These are phyloP conservation scores for Phialophora expanda DNA, from an alignment of 2,329 filamentous ascomycete species.

Conservation along the genomic window DNA sequence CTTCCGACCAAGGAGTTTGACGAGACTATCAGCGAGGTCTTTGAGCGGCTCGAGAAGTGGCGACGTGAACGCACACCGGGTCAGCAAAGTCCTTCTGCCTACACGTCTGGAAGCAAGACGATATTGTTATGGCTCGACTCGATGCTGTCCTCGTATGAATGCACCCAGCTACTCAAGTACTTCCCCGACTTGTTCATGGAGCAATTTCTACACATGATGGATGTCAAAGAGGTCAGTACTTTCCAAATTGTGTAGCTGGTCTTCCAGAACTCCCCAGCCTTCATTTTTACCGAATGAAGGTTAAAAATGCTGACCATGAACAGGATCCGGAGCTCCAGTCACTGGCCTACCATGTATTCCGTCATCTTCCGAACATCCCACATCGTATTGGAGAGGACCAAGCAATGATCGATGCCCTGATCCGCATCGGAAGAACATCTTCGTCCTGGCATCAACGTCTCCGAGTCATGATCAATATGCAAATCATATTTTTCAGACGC, in stretches of 20 bases:
- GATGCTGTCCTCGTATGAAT: conserved; percentile 88
- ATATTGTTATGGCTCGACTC: conserved; percentile 93
- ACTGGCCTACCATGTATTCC: conserved; percentile 94
- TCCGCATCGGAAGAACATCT: conserved; percentile 83
- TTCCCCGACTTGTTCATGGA: conserved; percentile 90
- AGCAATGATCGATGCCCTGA: conserved; percentile 81
- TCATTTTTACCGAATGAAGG: background rate
- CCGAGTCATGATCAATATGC: conserved; percentile 95
- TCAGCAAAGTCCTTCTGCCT: conserved; percentile 89
- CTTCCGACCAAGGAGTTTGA: conserved; percentile 75
- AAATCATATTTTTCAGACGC: conserved; percentile 96
- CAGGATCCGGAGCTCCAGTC: conserved; percentile 88
- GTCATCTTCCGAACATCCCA: conserved; percentile 92
- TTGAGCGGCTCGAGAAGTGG: conserved; percentile 83
- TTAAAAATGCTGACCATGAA: background rate
- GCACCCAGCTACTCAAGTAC: conserved; percentile 86
- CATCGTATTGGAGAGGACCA: conserved; percentile 85
- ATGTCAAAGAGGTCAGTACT: conserved; percentile 75
- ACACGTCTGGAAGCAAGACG: conserved; percentile 95
- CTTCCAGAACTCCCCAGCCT: background rate
- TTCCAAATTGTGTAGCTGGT: background rate
- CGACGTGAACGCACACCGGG: conserved; percentile 80
- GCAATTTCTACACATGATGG: conserved; percentile 98
- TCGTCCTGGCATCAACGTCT: conserved; percentile 94
- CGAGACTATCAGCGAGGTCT: conserved; percentile 73